These are phyloP conservation scores for Euphrasia confusa DNA, from an alignment of 257 asterid species.

Conservation along the genomic window DNA sequence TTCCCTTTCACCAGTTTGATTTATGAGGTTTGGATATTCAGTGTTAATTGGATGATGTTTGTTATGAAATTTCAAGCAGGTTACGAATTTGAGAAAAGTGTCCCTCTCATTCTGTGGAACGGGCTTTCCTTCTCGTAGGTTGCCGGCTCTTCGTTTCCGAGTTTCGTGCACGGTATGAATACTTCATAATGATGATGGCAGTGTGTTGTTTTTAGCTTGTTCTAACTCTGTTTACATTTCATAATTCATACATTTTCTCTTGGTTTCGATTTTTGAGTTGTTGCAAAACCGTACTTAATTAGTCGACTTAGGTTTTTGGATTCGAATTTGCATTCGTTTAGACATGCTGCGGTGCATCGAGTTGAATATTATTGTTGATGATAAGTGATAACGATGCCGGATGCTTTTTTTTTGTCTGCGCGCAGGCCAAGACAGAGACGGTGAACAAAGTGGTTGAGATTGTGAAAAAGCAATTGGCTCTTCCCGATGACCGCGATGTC, in stretches of 20 bases:
- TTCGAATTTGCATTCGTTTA: neutral
- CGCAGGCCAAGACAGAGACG: slow-evolving; percentile 87
- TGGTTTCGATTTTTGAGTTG: neutral
- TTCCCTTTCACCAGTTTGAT: neutral
- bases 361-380: neutral
- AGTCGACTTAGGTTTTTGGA: too few relatives aligned
- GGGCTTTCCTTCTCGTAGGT: slow-evolving; percentile 36
- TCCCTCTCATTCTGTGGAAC: slow-evolving; percentile 44
- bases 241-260: neutral
- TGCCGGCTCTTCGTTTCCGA: slow-evolving; percentile 50
- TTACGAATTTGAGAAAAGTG: slow-evolving; percentile 29
- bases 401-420: neutral
- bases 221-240: neutral
- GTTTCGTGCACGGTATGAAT: slow-evolving; percentile 56
- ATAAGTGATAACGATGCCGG: neutral
- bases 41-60: slow-evolving; percentile 1
- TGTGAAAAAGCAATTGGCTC: slow-evolving; percentile 91
- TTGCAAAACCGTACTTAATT: too few relatives aligned
- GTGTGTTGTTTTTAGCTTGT: neutral
- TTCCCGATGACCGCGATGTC: slow-evolving; percentile 49
- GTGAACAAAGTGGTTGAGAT: slow-evolving; percentile 75
- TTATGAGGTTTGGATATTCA: neutral
- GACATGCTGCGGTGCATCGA: neutral
- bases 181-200: neutral
- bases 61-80: slow-evolving; percentile 26